Conservation (phyloP, 352 stramenopile species). For the Aphanomyces invadans region DNA sequence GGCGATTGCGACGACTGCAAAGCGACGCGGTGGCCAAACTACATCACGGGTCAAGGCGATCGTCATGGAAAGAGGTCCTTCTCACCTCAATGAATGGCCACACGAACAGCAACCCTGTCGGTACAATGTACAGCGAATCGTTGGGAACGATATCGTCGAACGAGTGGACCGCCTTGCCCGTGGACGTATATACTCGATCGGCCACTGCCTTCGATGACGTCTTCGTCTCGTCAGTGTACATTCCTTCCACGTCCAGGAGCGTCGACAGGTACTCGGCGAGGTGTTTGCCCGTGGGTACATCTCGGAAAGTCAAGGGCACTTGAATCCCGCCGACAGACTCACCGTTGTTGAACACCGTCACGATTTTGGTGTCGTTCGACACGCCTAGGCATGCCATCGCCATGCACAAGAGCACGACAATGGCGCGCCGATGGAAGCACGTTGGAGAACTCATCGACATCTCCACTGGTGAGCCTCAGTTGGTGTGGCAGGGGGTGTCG, state of each 20-base stretch:
- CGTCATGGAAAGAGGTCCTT: not conserved
- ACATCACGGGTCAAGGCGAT: not conserved
- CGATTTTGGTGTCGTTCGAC: conserved; percentile 36
- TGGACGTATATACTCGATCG: conserved; percentile 19
- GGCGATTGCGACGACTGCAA: conserved; percentile 8
- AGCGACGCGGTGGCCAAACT: conserved; percentile 9
- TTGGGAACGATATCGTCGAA: conserved; percentile 13
- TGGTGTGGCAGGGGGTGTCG: too few species aligned
- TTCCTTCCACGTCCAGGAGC: conserved; percentile 57
- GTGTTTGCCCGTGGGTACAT: conserved; percentile 40
- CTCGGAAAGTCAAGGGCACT: conserved; percentile 43
- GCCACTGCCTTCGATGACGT: conserved; percentile 28
- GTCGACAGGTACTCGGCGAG: conserved; percentile 75
- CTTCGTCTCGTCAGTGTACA: conserved; percentile 26
- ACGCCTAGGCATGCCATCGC: not conserved
- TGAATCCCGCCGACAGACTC: conserved; percentile 63
- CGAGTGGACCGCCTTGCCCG: not conserved
- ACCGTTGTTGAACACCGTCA: conserved; percentile 72
- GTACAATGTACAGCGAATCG: conserved; percentile 18
- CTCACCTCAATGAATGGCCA: conserved; percentile 18
- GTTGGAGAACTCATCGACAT: not conserved
- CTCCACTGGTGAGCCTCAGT: too few species aligned
- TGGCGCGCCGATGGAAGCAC: not conserved
- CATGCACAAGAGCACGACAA: not conserved
- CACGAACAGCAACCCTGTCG: conserved; percentile 12